A percentile compares a stretch with the other conserved stretches of the same genome.
phyloP scores from a whole-genome alignment of 1,284 basidiomycete species.

The Hymenochaete sp. region DNA sequence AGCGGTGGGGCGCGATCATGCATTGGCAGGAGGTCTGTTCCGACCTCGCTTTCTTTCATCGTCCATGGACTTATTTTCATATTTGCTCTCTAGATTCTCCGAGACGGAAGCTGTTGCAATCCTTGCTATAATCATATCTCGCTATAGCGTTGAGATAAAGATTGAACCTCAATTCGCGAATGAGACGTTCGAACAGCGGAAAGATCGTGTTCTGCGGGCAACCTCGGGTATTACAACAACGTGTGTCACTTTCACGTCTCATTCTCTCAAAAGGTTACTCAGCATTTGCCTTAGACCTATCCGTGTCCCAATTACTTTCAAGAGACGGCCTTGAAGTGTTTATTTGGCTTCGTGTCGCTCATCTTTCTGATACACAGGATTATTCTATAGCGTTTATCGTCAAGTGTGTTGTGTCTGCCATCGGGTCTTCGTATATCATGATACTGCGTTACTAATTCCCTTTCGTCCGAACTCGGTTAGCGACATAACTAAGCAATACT shows the following conservation, averaged over 20 bases:
- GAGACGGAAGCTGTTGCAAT: slow-evolving; percentile 15
- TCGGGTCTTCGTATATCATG: too few species aligned
- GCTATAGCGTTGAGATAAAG: slow-evolving; percentile 19
- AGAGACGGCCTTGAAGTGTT: too few species aligned
- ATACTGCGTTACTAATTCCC: too few species aligned
- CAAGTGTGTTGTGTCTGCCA: too few species aligned
- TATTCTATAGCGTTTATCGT: too few species aligned
- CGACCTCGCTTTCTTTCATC: not conserved
- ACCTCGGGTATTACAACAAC: slow-evolving; percentile 22
- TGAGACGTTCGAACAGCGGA: slow-evolving; percentile 27
- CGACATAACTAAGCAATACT: too few species aligned
- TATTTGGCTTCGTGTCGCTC: too few species aligned
- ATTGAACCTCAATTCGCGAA: slow-evolving; percentile 26
- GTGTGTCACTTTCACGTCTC: slow-evolving; percentile 18
- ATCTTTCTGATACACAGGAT: too few species aligned
- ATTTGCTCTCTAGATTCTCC: slow-evolving; percentile 17
- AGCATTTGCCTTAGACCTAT: slow-evolving; percentile 9
- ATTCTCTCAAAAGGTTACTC: not conserved
- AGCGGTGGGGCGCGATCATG: slow-evolving; percentile 32
- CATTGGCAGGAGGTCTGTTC: slow-evolving; percentile 14
- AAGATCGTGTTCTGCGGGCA: slow-evolving; percentile 22
- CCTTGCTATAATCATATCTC: slow-evolving; percentile 12
- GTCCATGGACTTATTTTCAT: not conserved
- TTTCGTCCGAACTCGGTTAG: too few species aligned
- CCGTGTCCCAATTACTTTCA: slow-evolving; percentile 16